Evolutionary conservation across 2,329 filamentous ascomycete species (phyloP), one percentile per base, ranked within the genome.

Genomic region (Fusarium sp.): DNA sequence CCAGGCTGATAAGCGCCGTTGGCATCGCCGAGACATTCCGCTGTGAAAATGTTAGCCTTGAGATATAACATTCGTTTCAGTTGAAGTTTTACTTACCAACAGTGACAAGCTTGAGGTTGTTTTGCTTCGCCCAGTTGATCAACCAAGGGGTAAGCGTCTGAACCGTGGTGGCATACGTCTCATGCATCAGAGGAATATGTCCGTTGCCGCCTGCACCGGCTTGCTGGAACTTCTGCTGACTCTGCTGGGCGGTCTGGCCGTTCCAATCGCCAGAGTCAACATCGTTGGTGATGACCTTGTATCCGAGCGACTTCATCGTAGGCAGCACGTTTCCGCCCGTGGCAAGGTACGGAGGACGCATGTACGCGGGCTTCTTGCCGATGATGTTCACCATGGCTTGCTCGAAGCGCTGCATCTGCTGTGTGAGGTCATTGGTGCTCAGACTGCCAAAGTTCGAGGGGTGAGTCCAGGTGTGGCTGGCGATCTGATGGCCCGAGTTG

Each of bases 201-300:
- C 86, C 85, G 35, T 84, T 84, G 13, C 84, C 86, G 7, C 76
- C 64, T 5, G 86, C 79, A 16, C 85, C 84, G 4, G 84, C 85
- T 42, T 80, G 77, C 69, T 81, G 78, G 81, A 91, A 91, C 74
- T 83, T 85, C 74, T 87, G 81, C 83, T 91, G 84, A 76, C 88
- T 87, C 79, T 88, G 86, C 65, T 81, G 78, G 0, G 88, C 84
- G 5, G 85, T 82, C 68, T 86, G 81, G 61, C 88, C 86, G 77
- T 90, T 87, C 85, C 91, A 91, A 81, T 92, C 90, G 60, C 89
- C 87, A 2, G 89, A 86, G 78, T 92, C 90, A 58, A 92, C 82
- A 71, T 91, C 88, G 77, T 91, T 85, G 75, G 89, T 91, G 76
- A 89, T 87, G 77, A 91, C 86, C 77, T 90, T 89, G 84, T 91